These are phyloP conservation scores for Pythium guiyangense DNA, from an alignment of 352 stramenopile genomes.

Conservation along the genomic window DNA sequence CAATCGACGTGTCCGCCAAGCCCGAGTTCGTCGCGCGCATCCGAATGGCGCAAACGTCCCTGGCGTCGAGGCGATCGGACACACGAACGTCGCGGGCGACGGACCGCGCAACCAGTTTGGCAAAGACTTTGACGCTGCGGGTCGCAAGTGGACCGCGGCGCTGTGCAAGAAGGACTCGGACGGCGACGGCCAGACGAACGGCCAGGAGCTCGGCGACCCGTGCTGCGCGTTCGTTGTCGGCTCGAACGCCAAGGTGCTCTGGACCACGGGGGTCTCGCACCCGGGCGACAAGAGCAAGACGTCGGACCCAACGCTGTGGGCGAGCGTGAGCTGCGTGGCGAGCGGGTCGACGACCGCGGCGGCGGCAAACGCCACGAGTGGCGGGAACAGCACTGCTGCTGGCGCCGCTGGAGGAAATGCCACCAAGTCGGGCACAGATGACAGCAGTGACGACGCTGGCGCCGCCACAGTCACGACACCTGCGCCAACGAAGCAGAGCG, in stretches of 20 bases:
- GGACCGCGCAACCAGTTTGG: slow-evolving; percentile 27
- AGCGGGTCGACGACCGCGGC: not conserved
- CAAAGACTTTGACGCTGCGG: slow-evolving; percentile 24
- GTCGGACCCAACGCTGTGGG: slow-evolving; percentile 21
- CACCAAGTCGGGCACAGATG: too few relatives aligned
- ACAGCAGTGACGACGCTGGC: too few relatives aligned
- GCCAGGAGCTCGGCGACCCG: slow-evolving; percentile 57
- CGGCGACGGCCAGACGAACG: slow-evolving; percentile 49
- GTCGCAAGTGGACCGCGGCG: slow-evolving; percentile 27
- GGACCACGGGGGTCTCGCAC: slow-evolving; percentile 25
- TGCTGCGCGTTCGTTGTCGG: slow-evolving; percentile 27
- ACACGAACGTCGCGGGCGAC: slow-evolving; percentile 15
- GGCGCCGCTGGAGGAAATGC: too few relatives aligned
- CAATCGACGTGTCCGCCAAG: not conserved
- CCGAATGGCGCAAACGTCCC: slow-evolving; percentile 38
- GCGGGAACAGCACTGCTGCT: too few relatives aligned
- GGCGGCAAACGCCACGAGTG: not conserved
- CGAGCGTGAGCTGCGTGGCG: slow-evolving; percentile 2
- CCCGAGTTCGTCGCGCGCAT: slow-evolving; percentile 15
- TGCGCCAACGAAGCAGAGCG: too few relatives aligned
- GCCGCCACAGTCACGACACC: too few relatives aligned
- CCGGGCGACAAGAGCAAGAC: slow-evolving; percentile 18
- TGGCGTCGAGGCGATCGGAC: slow-evolving; percentile 24
- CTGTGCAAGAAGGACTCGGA: slow-evolving; percentile 32
- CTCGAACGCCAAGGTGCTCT: slow-evolving; percentile 8